Evolutionary conservation across 331 rosid genomes (phyloP).

Genomic region (Quercus phellos): DNA sequence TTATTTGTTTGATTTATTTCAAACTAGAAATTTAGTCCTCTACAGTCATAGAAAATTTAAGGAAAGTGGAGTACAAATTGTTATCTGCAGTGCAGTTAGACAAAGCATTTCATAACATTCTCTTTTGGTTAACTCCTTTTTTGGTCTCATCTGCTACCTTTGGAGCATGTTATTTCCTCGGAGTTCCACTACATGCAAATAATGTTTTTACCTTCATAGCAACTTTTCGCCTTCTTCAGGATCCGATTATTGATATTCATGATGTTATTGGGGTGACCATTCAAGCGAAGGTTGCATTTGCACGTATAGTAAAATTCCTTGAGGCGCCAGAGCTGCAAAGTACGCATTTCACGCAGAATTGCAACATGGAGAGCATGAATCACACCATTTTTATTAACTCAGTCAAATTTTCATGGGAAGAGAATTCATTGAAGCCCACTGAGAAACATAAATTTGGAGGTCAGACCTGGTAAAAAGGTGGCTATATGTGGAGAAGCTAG

Average conservation of each 20-base stretch:
- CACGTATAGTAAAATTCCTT: conserved; percentile 50
- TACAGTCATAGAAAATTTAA: conserved; percentile 20
- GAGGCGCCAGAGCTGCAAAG: conserved; percentile 63
- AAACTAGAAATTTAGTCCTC: no score
- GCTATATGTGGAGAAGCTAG: conserved; percentile 91
- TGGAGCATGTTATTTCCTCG: conserved; percentile 54
- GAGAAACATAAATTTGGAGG: conserved; percentile 47
- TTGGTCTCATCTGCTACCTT: conserved; percentile 52
- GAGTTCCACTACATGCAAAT: conserved; percentile 60
- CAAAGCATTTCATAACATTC: conserved; percentile 29
- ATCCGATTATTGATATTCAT: conserved; percentile 51
- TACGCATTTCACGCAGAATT: conserved; percentile 26
- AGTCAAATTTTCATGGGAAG: conserved; percentile 70
- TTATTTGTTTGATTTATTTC: no score
- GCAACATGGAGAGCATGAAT: conserved; percentile 10
- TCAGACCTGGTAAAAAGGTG: conserved; percentile 55
- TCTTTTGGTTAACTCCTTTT: conserved; percentile 45
- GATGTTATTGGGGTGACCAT: conserved; percentile 64
- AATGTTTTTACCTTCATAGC: conserved; percentile 76
- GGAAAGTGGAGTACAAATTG: conserved; percentile 41
- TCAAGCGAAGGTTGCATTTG: conserved; percentile 74
- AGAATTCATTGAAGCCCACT: conserved; percentile 47
- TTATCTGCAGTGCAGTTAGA: conserved; percentile 27
- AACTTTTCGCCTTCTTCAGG: conserved; percentile 73
- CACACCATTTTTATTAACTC: conserved; percentile 42